Evolutionary conservation across 2,329 filamentous ascomycete species (phyloP), one percentile per base, ranked within the genome.

Genomic region (Epichloe brachyelytri): DNA sequence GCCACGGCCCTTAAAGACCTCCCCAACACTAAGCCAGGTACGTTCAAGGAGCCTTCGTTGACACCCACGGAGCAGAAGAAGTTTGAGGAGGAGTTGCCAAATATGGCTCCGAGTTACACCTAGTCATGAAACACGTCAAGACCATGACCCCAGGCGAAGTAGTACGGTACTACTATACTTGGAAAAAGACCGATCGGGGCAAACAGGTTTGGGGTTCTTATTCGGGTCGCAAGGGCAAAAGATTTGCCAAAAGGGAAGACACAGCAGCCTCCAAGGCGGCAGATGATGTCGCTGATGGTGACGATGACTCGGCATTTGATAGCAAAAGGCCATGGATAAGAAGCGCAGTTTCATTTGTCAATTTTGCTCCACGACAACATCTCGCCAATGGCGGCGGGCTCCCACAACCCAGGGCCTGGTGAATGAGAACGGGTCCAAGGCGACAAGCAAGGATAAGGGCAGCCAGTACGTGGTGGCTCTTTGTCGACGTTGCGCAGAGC

Each of bases 231-330:
- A 95, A 94, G 63, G 87, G 88, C 51, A 94, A 91, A 66, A 95
- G 93, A 68, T 88, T 94, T 62, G 82, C 82, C 41, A 86, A 83
- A 62, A 85, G 82, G 59, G 79, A 78, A 26, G 85, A 86, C 60
- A 84, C 82, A 45, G 78, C 79, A 6, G 77, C 79, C 15, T 80
- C 80, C 33, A 95, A 93, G 64, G 71, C 95, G 33, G 81, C 93
- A 54, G 90, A 96, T 59, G 91, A 97, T 64, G 83, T 98, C 55
- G 93, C 91, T 7, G 86, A 98, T 64, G 85, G 91, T 55, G 78
- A 86, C 14, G 93, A 98, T 59, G 93, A 98, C 67, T 98, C 93
- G 5, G 93, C 93, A 3, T 98, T 95, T 60, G 93, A 98, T 64
- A 83, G 82, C 46, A 84, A 84, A 98, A 97, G 70, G 89, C 91